phyloP scores from a whole-genome alignment of 768 basidiomycete genomes.

The Tricholomella constricta region DNA sequence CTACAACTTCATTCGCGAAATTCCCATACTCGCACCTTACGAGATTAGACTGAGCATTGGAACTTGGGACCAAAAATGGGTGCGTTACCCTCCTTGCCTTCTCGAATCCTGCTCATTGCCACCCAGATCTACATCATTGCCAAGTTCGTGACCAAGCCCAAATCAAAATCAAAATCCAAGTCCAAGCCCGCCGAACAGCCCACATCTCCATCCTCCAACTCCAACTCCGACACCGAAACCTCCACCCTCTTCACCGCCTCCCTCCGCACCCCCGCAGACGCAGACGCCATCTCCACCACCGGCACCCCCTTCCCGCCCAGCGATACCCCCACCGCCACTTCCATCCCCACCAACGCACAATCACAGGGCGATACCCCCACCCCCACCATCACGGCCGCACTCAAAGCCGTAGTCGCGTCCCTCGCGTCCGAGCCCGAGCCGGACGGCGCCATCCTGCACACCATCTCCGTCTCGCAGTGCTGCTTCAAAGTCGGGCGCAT shows the following conservation, averaged over 20 bases:
- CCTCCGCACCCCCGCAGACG: conserved; percentile 39
- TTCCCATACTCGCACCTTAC: conserved; percentile 60
- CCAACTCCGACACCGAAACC: background rate
- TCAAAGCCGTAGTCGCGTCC: conserved; percentile 35
- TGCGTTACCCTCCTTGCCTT: background rate
- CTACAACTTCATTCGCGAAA: conserved; percentile 70
- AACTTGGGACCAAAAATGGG: conserved; percentile 83
- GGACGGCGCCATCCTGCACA: conserved; percentile 63
- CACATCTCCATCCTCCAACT: conserved; percentile 5
- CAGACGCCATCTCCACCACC: conserved; percentile 27
- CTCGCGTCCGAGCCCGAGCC: conserved; percentile 39
- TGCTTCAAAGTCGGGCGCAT: conserved; percentile 75
- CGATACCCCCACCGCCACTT: conserved; percentile 15
- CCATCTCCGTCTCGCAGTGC: conserved; percentile 60
- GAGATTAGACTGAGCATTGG: conserved; percentile 60
- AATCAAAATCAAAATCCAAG: conserved; percentile 25
- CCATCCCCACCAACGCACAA: conserved; percentile 16
- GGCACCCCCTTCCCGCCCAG: conserved; percentile 22
- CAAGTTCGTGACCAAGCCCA: conserved; percentile 61
- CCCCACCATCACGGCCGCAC: conserved; percentile 24
- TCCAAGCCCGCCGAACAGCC: conserved; percentile 18
- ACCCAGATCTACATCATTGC: conserved; percentile 61
- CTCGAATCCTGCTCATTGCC: background rate
- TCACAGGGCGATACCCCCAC: conserved; percentile 2
- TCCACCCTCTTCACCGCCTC: conserved; percentile 24